Evolutionary conservation across 306 rosid species (phyloP), one percentile per base, ranked within the genome.

Genomic region (Biancaea sappan): DNA sequence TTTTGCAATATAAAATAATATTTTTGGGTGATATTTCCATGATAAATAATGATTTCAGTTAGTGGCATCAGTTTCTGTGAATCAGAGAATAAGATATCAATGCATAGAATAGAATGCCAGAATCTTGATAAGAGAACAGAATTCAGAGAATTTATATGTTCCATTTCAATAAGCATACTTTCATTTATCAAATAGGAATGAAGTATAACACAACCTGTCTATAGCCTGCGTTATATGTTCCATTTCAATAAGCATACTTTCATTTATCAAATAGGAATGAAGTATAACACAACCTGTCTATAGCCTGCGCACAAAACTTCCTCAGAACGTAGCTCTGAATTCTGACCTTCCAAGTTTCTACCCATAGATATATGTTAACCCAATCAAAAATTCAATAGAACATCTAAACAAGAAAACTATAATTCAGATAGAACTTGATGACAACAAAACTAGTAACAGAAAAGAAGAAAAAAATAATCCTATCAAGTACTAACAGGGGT

Each of bases 401-500:
- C 51, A 46, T 79, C 41, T 51, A 13, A 66, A 76, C 37, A 10
- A 53, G 32, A 69, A 77, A 53, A 72, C 51, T 72, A 72, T 25
- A 46, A 16, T 28, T 46, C 38, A 16, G 24, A 29, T 29, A 81
- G 8, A 26, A 35, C 2, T 70, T 13, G 28, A n/a, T 35, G 13
- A 44, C 14, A 41, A 28, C 31, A 43, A 12, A 59, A n/a, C 47
- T 72, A 57, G 18, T 31, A 21, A 43, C 53, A 6, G 25, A 22
- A 48, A 70, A 71, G 40, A 50, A 40, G 60, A 13, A 19, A 63
- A 77, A 62, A 73, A 63, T 54, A 66, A 74, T 67, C 70, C 81
- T 74, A 79, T 78, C 58, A n/a, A n/a, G n/a, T n/a, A n/a, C n/a
- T n/a, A n/a, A n/a, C n/a, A n/a, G n/a, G n/a, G n/a, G n/a, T n/a